Percentiles rank a stretch among this genome's conserved stretches.
Evolutionary conservation across 305 asterid species (phyloP).

Genomic region (Fraxinus latifolia): DNA sequence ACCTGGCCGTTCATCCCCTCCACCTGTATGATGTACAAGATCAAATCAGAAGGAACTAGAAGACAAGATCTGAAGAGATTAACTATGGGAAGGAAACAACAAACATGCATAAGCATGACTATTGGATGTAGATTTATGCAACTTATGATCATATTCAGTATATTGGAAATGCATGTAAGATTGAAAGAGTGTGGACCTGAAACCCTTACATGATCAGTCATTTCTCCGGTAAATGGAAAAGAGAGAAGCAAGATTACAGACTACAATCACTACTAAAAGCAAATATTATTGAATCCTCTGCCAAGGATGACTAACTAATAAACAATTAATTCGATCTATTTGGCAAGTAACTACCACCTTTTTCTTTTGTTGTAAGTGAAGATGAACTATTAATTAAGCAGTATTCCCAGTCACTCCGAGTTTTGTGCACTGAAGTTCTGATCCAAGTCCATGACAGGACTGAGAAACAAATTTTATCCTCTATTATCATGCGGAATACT

Average conservation of each 20-base stretch:
- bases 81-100: neutral
- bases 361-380: neutral
- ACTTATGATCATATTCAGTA: slow-evolving; percentile 7
- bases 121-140: neutral
- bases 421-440: neutral
- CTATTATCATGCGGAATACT: neutral
- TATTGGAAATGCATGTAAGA: neutral
- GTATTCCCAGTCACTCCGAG: neutral
- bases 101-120: neutral
- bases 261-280: neutral
- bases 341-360: neutral
- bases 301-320: neutral
- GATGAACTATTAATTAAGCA: neutral
- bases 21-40: slow-evolving; percentile 40
- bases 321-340: neutral
- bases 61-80: neutral
- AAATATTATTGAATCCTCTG: neutral
- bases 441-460: neutral
- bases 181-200: neutral
- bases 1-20: slow-evolving; percentile 60
- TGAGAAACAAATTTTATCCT: neutral
- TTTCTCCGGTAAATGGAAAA: neutral
- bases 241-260: neutral
- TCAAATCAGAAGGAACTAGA: neutral
- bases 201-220: neutral